phyloP scores from a whole-genome alignment of 768 basidiomycete genomes.

The Coprinellus aureogranulatus region DNA sequence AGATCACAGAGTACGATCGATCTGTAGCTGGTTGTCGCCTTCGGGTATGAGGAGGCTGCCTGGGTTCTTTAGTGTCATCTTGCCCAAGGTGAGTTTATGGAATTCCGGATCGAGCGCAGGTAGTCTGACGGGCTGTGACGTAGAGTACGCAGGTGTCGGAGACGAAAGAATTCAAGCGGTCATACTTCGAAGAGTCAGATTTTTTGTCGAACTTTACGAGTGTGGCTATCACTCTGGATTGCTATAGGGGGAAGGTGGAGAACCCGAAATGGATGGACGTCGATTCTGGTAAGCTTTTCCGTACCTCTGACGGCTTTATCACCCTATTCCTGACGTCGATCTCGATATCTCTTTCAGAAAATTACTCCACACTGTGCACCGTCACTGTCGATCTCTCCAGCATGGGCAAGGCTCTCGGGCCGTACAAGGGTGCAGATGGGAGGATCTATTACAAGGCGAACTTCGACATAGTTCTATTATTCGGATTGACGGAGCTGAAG shows the following conservation, averaged over 20 bases:
- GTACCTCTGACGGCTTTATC: not conserved
- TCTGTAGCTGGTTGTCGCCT: constrained; percentile 11
- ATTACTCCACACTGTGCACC: constrained; percentile 22
- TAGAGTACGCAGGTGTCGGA: constrained; percentile 20
- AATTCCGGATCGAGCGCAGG: not conserved
- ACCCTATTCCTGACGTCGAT: not conserved
- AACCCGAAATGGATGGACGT: constrained; percentile 12
- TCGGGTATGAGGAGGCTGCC: constrained; percentile 13
- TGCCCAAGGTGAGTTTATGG: constrained; percentile 10
- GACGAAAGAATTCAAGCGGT: constrained; percentile 16
- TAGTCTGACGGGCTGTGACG: not conserved
- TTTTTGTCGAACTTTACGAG: constrained; percentile 10
- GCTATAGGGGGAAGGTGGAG: constrained; percentile 15
- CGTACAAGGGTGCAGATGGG: constrained; percentile 6
- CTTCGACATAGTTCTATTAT: constrained; percentile 13
- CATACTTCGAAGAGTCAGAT: constrained; percentile 15
- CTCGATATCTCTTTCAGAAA: constrained; percentile 9
- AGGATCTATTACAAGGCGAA: constrained; percentile 12
- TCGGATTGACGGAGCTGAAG: constrained; percentile 12
- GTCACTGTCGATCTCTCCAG: constrained; percentile 19
- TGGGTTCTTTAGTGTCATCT: constrained; percentile 15
- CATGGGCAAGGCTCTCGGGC: constrained; percentile 9
- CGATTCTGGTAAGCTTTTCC: constrained; percentile 10
- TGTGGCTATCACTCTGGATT: constrained; percentile 10
- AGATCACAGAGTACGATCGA: constrained; percentile 18